These are phyloP conservation scores for Talaromyces adpressus DNA, from an alignment of 495 filamentous ascomycete species.

Conservation along the genomic window DNA sequence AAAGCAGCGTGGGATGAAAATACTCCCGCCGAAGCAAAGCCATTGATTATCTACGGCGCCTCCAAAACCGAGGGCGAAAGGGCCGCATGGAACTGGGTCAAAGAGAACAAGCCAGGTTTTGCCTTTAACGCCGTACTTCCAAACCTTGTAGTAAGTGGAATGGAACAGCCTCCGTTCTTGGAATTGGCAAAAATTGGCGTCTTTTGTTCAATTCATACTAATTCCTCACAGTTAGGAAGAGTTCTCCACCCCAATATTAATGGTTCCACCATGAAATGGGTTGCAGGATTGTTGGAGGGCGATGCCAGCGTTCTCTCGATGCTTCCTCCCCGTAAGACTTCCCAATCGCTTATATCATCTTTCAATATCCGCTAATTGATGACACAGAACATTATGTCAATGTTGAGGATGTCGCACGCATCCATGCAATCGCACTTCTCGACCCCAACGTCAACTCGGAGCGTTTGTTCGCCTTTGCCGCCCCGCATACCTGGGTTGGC, in stretches of 20 bases:
- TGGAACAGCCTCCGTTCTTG: neutral
- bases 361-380: neutral
- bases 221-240: conserved; percentile 15
- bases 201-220: neutral
- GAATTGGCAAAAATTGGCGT: neutral
- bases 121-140: conserved; percentile 45
- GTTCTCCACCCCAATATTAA: conserved; percentile 20
- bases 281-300: conserved; percentile 17
- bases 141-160: conserved; percentile 18
- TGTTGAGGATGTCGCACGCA: conserved; percentile 39
- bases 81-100: conserved; percentile 43
- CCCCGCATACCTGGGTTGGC: conserved; percentile 27
- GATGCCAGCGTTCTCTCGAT: conserved; percentile 15
- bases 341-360: neutral
- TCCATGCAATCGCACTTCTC: conserved; percentile 41
- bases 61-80: conserved; percentile 49
- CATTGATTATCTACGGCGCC: conserved; percentile 34
- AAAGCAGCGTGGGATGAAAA: conserved; percentile 28
- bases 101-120: conserved; percentile 39
- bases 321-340: neutral
- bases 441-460: conserved; percentile 30
- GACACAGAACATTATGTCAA: conserved; percentile 36
- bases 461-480: conserved; percentile 41
- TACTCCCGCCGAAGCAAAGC: conserved; percentile 14
- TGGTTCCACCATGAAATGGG: conserved; percentile 18